Percentiles rank a stretch among this genome's conserved stretches.
Conservation (phyloP, 73 alveolate genomes). For the Uronychia binucleata region DNA sequence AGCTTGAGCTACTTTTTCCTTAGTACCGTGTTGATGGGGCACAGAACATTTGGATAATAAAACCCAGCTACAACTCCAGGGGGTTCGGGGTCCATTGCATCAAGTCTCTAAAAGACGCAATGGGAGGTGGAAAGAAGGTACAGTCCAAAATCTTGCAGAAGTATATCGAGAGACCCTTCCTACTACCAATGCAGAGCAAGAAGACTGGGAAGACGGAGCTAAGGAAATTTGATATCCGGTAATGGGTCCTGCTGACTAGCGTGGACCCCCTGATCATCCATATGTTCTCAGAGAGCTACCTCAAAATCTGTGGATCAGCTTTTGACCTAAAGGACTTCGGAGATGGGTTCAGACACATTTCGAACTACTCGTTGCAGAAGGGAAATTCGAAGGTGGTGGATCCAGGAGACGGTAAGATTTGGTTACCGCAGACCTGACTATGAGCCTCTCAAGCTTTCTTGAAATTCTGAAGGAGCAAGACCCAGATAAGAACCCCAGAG, state of each 20-base stretch:
- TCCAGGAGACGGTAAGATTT: no score
- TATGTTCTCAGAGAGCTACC: slow-evolving; percentile 82
- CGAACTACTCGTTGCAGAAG: slow-evolving; percentile 77
- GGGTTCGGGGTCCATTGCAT: slow-evolving; percentile 82
- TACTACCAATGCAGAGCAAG: slow-evolving; percentile 39
- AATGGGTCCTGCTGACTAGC: slow-evolving; percentile 91
- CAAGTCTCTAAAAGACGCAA: slow-evolving; percentile 32
- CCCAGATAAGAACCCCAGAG: slow-evolving; percentile 19
- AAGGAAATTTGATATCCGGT: slow-evolving; percentile 92
- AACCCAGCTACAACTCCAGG: slow-evolving; percentile 92
- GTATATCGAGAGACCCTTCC: slow-evolving; percentile 86
- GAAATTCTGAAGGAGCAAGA: slow-evolving; percentile 61
- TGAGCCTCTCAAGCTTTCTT: slow-evolving; percentile 79
- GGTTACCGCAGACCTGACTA: slow-evolving; percentile 69
- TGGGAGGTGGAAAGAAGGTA: slow-evolving; percentile 71
- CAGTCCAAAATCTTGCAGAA: slow-evolving; percentile 82
- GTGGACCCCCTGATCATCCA: slow-evolving; percentile 82
- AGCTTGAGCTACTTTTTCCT: slow-evolving; percentile 7
- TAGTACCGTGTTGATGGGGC: slow-evolving; percentile 62
- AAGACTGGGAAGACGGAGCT: slow-evolving; percentile 24
- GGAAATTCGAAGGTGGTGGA: slow-evolving; percentile 58
- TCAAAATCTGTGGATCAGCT: slow-evolving; percentile 83
- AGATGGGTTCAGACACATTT: slow-evolving; percentile 84
- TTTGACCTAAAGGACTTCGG: slow-evolving; percentile 74
- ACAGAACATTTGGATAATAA: slow-evolving; percentile 88